phyloP scores from a whole-genome alignment of 2,329 filamentous ascomycete genomes.

The Leptographium lundbergii region DNA sequence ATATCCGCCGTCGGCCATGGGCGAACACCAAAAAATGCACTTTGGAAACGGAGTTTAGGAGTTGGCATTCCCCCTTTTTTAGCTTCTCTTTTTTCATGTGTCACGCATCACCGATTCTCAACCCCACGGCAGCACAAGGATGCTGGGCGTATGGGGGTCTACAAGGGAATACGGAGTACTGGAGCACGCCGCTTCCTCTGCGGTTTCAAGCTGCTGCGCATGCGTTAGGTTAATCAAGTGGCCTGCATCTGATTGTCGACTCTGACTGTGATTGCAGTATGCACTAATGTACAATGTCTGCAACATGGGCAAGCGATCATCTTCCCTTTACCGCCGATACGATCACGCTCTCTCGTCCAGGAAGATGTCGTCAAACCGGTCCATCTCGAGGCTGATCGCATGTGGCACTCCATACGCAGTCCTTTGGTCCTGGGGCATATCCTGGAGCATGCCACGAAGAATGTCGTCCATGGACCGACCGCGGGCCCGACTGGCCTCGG shows the following conservation, averaged over 20 bases:
- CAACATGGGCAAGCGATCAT: too few species aligned
- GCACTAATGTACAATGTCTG: too few species aligned
- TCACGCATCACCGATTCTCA: neutral
- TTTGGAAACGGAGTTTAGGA: neutral
- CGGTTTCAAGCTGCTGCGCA: neutral
- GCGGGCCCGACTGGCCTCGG: constrained; percentile 12
- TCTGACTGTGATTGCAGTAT: too few species aligned
- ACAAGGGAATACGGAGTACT: neutral
- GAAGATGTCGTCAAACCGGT: neutral
- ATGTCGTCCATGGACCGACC: constrained; percentile 11
- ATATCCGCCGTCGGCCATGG: neutral
- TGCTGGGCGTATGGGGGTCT: neutral
- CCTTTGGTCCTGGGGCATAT: neutral
- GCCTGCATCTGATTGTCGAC: neutral
- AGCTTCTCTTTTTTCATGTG: neutral
- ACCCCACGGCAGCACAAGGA: neutral
- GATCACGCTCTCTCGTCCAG: neutral
- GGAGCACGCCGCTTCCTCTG: neutral
- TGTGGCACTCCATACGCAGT: constrained; percentile 9
- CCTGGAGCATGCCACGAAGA: constrained; percentile 1
- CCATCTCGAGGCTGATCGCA: neutral
- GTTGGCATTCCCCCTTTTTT: neutral
- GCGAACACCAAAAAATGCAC: neutral
- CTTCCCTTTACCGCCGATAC: too few species aligned
- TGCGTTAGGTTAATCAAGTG: neutral